Conservation (phyloP, 495 filamentous ascomycete species). For the Delitschia confertaspora region DNA sequence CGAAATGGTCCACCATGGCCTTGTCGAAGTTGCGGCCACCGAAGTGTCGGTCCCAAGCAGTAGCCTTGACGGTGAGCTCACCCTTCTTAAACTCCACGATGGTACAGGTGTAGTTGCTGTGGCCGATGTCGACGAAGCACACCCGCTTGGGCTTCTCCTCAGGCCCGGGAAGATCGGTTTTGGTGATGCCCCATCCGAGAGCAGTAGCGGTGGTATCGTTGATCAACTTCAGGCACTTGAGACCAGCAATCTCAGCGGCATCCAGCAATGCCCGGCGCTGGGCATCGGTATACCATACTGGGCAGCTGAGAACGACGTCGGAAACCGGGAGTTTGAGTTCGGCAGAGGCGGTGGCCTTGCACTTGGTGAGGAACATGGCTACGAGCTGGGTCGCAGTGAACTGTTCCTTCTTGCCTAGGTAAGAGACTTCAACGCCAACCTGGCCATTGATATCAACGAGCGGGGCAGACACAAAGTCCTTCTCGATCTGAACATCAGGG, state of each 20-base stretch:
- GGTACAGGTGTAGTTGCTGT: slow-evolving; percentile 89
- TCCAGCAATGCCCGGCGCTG: slow-evolving; percentile 86
- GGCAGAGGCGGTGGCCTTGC: slow-evolving; percentile 74
- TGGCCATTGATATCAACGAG: slow-evolving; percentile 87
- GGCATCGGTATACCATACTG: slow-evolving; percentile 92
- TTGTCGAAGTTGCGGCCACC: slow-evolving; percentile 97
- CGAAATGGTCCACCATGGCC: slow-evolving; percentile 87
- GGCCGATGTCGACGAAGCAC: slow-evolving; percentile 89
- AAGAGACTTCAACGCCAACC: slow-evolving; percentile 88
- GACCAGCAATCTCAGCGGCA: slow-evolving; percentile 86
- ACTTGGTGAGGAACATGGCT: slow-evolving; percentile 91
- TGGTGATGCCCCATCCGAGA: slow-evolving; percentile 95
- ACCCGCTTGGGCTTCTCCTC: slow-evolving; percentile 94
- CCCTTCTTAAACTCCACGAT: slow-evolving; percentile 97
- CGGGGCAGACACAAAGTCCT: slow-evolving; percentile 77
- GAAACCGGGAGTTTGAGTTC: slow-evolving; percentile 91
- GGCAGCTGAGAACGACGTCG: slow-evolving; percentile 88
- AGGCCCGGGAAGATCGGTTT: slow-evolving; percentile 74
- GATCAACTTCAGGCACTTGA: slow-evolving; percentile 88
- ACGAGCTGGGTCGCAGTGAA: slow-evolving; percentile 88
- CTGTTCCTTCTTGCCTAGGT: slow-evolving; percentile 87
- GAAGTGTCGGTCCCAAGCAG: slow-evolving; percentile 92
- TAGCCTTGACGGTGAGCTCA: slow-evolving; percentile 86
- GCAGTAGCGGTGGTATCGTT: slow-evolving; percentile 97
- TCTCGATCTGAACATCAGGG: slow-evolving; percentile 85